phyloP scores from a whole-genome alignment of 2,329 filamentous ascomycete genomes.

The Penicillium olsonii region DNA sequence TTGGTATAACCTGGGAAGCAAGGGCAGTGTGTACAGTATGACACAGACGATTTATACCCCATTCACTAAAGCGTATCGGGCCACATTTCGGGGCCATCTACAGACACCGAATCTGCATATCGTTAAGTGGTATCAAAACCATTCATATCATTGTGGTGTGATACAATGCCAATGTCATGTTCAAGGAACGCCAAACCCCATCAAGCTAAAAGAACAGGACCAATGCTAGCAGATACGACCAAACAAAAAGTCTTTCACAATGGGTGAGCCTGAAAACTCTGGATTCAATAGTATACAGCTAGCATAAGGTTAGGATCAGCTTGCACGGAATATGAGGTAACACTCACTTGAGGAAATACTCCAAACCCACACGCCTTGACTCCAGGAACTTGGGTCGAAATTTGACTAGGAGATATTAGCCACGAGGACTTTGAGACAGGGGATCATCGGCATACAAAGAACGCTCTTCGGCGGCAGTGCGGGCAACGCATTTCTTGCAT shows the following conservation, averaged over 20 bases:
- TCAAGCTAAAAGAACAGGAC: not conserved
- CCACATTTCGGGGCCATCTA: no score
- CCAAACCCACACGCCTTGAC: slow-evolving; percentile 75
- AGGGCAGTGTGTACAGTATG: no score
- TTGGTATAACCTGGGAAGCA: no score
- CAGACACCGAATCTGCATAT: not conserved
- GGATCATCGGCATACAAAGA: slow-evolving; percentile 62
- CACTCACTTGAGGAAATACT: slow-evolving; percentile 89
- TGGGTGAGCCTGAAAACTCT: slow-evolving; percentile 87
- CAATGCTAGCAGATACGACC: slow-evolving; percentile 31
- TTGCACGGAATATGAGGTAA: not conserved
- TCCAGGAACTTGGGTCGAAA: slow-evolving; percentile 86
- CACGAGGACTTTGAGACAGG: not conserved
- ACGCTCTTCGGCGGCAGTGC: slow-evolving; percentile 86
- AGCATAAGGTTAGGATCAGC: slow-evolving; percentile 13
- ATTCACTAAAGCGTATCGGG: no score
- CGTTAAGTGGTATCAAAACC: not conserved
- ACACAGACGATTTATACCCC: no score
- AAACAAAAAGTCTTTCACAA: slow-evolving; percentile 89
- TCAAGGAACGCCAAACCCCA: not conserved
- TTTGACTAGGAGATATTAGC: slow-evolving; percentile 46
- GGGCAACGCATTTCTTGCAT: slow-evolving; percentile 83
- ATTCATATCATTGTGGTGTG: not conserved
- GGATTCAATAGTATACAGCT: slow-evolving; percentile 91
- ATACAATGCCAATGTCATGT: slow-evolving; percentile 1